Base-by-base conservation (phyloP, 768 basidiomycete genomes). In the Lactarius quietus region DNA sequence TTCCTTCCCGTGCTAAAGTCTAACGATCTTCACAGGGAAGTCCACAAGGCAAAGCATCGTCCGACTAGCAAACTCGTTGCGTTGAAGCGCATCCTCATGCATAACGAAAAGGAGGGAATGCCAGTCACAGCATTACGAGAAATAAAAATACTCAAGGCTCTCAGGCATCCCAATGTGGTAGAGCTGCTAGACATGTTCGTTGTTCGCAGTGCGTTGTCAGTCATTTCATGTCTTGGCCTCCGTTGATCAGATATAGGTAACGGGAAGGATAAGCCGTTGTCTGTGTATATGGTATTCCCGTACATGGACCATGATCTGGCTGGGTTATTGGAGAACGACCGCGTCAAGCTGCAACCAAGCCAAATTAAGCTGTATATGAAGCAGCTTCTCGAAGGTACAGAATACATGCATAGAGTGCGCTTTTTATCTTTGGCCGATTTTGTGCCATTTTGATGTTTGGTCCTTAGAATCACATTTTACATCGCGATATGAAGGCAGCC, bases 221-320 rank as follows among this genome's bases (percentile, higher is more conserved):
- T 18, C 51, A 61, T 51, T 53, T 61, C 36, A 35, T 60, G 3
- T 26, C 53, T 55, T 41, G 36, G 57, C 43, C 53, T 52, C 48
- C 41, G 29, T 17, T 70, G 43, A 61, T 55, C 59, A 60, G 29
- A 45, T 23, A 52, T 67, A 88, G 87, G 88, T 73, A 88, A 81
- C 64, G 84, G 82, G 14, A 86, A 84, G 67, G 86, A 88, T 54
- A 73, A 75, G 15, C 86, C 89, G 29, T 78, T 93, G 61, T 92
- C 92, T 5, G 92, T 98, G 17, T 97, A 92, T 77, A 97, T 98
- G 94, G 96, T 98, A 48, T 99, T 98, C 72, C 97, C 97, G 0
- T 99, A 98, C 77, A 98, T 98, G 97, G 97, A 98, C 72, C 96
- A 99, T 72, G 97, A 99, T 76, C 85, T 99, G 14, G 94, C 96